These are phyloP conservation scores for Candida germanica DNA, from an alignment of 805 yeast genomes.

Conservation along the genomic window DNA sequence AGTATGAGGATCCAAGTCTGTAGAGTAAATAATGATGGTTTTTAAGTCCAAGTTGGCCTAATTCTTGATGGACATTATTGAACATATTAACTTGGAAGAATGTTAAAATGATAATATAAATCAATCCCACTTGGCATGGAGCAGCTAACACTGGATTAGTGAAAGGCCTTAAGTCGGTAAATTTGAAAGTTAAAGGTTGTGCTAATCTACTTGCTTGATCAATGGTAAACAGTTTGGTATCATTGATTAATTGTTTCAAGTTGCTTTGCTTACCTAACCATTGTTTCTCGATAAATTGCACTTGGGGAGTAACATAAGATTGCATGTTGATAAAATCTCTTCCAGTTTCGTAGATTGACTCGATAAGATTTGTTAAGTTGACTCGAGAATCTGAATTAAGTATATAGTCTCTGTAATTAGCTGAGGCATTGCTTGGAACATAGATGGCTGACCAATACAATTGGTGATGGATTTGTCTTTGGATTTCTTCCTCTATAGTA, in stretches of 20 bases:
- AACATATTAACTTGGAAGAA: slow-evolving; percentile 70
- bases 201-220: slow-evolving; percentile 18
- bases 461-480: slow-evolving; percentile 48
- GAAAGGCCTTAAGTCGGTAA: slow-evolving; percentile 50
- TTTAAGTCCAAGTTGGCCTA: slow-evolving; percentile 44
- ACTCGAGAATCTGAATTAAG: slow-evolving; percentile 26
- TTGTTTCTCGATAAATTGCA: slow-evolving; percentile 32
- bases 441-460: slow-evolving; percentile 63
- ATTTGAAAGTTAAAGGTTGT: slow-evolving; percentile 32
- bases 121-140: slow-evolving; percentile 72
- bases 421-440: slow-evolving; percentile 48
- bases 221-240: slow-evolving; percentile 6
- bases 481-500: slow-evolving; percentile 36
- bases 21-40: slow-evolving; percentile 47
- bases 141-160: slow-evolving; percentile 52
- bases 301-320: slow-evolving; percentile 38
- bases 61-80: slow-evolving; percentile 47
- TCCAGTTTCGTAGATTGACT: slow-evolving; percentile 57
- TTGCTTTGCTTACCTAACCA: slow-evolving; percentile 26
- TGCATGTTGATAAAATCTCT: slow-evolving; percentile 54
- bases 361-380: slow-evolving; percentile 29
- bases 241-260: slow-evolving; percentile 18
- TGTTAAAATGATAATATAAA: slow-evolving; percentile 66
- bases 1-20: slow-evolving; percentile 49
- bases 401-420: slow-evolving; percentile 39